Percentiles rank a stretch among this genome's conserved stretches.
These are phyloP conservation scores for Xylaria flabelliformis DNA, from an alignment of 495 filamentous ascomycete genomes.

Conservation along the genomic window DNA sequence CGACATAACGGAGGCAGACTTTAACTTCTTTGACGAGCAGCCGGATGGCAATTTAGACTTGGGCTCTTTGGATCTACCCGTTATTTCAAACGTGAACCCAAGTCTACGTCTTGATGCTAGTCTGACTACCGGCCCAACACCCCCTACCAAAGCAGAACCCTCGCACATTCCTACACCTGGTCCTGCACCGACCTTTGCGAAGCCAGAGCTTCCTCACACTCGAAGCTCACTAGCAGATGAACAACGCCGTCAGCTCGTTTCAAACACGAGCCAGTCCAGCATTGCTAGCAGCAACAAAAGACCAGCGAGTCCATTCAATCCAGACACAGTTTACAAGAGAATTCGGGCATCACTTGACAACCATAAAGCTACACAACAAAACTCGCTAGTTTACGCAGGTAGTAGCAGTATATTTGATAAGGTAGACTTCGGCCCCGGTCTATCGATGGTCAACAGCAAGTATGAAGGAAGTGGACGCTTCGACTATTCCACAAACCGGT, in stretches of 20 bases:
- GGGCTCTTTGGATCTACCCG: constrained; percentile 42
- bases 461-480: constrained; percentile 58
- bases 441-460: constrained; percentile 56
- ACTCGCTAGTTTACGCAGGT: constrained; percentile 30
- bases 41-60: constrained; percentile 47
- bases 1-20: constrained; percentile 88
- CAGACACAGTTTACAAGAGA: constrained; percentile 59
- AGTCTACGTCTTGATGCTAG: constrained; percentile 24
- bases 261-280: constrained; percentile 36
- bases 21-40: constrained; percentile 82
- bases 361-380: constrained; percentile 32
- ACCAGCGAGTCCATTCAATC: constrained; percentile 55
- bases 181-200: constrained; percentile 46
- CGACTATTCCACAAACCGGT: constrained; percentile 43
- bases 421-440: constrained; percentile 55
- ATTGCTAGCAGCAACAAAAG: constrained; percentile 49
- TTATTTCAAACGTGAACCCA: constrained; percentile 30
- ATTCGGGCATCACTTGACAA: constrained; percentile 49
- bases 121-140: constrained; percentile 27
- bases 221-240: constrained; percentile 49
- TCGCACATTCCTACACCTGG: constrained; percentile 33
- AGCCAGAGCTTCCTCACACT: constrained; percentile 57
- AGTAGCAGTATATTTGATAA: constrained; percentile 54
- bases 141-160: constrained; percentile 27
- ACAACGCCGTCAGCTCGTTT: constrained; percentile 35